Evolutionary conservation across 179 eudicot species (phyloP).

Genomic region (Vitellaria paradoxa): DNA sequence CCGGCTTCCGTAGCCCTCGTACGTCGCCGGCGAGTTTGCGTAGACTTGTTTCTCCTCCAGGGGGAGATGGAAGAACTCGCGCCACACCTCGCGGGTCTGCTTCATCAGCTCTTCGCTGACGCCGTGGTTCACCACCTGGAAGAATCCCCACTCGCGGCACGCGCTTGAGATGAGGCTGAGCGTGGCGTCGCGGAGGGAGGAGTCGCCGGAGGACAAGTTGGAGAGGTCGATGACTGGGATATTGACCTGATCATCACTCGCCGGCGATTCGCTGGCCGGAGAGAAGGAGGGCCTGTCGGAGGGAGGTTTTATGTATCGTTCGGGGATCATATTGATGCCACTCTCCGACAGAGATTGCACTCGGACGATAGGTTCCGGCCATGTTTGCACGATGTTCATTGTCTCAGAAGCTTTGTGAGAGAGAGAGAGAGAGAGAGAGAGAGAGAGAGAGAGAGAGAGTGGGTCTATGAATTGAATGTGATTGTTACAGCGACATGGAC

Average conservation of each 20-base stretch:
- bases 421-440: not conserved
- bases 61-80: slow-evolving; percentile 54
- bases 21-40: slow-evolving; percentile 48
- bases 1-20: slow-evolving; percentile 73
- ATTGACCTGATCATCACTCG: slow-evolving; percentile 1
- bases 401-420: not conserved
- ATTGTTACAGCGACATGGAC: not conserved
- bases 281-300: slow-evolving; percentile 35
- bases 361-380: slow-evolving; percentile 80
- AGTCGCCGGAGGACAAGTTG: slow-evolving; percentile 28
- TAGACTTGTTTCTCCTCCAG: slow-evolving; percentile 44
- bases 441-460: not conserved
- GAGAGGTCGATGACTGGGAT: slow-evolving; percentile 50
- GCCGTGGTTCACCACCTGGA: slow-evolving; percentile 56
- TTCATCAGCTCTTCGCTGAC: slow-evolving; percentile 42
- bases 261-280: not conserved
- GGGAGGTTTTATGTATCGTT: slow-evolving; percentile 44
- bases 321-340: slow-evolving; percentile 51
- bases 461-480: not conserved
- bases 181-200: slow-evolving; percentile 4
- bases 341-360: slow-evolving; percentile 67
- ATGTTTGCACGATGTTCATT: slow-evolving; percentile 47
- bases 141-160: slow-evolving; percentile 55
- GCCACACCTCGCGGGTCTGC: slow-evolving; percentile 43
- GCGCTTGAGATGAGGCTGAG: slow-evolving; percentile 28